Conservation (phyloP, 176 grass and related monocot species). For the Paspalum notatum region DNA sequence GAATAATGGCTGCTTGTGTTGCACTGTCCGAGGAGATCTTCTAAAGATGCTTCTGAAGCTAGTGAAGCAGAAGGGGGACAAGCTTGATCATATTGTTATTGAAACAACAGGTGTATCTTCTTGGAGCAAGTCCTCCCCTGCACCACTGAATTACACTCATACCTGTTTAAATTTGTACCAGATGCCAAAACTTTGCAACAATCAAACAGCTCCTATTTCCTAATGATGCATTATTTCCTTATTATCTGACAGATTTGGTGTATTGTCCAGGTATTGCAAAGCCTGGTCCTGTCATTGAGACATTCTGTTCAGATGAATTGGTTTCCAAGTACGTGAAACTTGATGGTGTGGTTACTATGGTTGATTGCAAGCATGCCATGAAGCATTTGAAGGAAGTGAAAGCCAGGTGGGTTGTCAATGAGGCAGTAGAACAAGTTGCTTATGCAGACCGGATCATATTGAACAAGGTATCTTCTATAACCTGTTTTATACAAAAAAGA, state of each 20-base stretch:
- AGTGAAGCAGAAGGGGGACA: constrained; percentile 63
- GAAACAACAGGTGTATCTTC: constrained; percentile 65
- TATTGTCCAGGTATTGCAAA: constrained; percentile 66
- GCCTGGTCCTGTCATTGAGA: constrained; percentile 73
- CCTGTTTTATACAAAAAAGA: background rate
- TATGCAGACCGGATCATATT: constrained; percentile 70
- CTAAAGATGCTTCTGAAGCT: constrained; percentile 78
- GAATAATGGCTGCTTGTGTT: constrained; percentile 81
- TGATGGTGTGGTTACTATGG: constrained; percentile 86
- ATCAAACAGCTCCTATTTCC: background rate
- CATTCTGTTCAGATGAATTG: constrained; percentile 77
- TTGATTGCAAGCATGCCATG: constrained; percentile 85
- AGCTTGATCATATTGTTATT: constrained; percentile 79
- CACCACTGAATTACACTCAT: too few species aligned
- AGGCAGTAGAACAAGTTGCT: constrained; percentile 79
- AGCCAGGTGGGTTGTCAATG: constrained; percentile 78
- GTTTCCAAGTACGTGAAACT: constrained; percentile 73
- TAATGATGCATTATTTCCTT: background rate
- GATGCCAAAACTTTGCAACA: background rate
- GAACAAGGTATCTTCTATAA: constrained; percentile 57
- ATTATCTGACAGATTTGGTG: constrained; percentile 8
- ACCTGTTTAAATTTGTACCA: background rate
- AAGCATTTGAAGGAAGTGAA: constrained; percentile 77
- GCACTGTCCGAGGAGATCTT: constrained; percentile 75
- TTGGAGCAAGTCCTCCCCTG: background rate